Evolutionary conservation across 192 early-diverging fungal species (phyloP), one percentile per base, ranked within the genome.

Genomic region (Backusella macrospora): DNA sequence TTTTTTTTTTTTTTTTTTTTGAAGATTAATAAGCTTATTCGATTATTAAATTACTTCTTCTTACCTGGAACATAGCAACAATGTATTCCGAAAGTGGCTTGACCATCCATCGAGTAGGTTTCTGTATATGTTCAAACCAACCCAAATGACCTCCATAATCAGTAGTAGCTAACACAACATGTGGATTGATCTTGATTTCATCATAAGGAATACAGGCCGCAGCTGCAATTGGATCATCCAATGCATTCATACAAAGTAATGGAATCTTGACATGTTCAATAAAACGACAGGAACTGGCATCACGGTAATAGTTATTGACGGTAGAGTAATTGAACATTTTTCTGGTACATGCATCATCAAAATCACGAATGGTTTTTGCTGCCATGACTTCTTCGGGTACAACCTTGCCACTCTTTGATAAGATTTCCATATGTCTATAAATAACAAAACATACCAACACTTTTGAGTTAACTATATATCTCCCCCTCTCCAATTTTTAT

Each of bases 141-240:
- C 95, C 97, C 46, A 99, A 83, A 76, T 99, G 97, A 13, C 97
- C 97, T 70, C 97, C 97, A 45, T 86, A 83, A 10, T 79, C 72
- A 2, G 97, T 99, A 5, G 92, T 90, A 4, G 91, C 96, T 23
- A 99, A 79, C 0, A 96, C 55, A 38, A 94, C 82, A 80, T 92
- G 83, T 43, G 95, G 95, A 74, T 99, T 99, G 15, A 82, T 76
- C 65, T 80, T 78, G 70, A 90, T 87, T 65, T 93, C 92, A 62
- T 92, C 87, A 43, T 79, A 86, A 6, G 97, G 97, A 5, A 96
- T 88, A 40, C 85, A 85, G 38, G 90, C 81, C 8, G 78, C 59
- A 0, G 83, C 76, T n/a, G 92, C 91, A 73, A 99, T 90, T 16
- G 97, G 97, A 81, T 99, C 97, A 82, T 97, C 95, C 75, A 92